A percentile compares a stretch with the other conserved stretches of the same genome.
Evolutionary conservation across 257 asterid genomes (phyloP).

Genomic region (Solanum lycopersicoides): DNA sequence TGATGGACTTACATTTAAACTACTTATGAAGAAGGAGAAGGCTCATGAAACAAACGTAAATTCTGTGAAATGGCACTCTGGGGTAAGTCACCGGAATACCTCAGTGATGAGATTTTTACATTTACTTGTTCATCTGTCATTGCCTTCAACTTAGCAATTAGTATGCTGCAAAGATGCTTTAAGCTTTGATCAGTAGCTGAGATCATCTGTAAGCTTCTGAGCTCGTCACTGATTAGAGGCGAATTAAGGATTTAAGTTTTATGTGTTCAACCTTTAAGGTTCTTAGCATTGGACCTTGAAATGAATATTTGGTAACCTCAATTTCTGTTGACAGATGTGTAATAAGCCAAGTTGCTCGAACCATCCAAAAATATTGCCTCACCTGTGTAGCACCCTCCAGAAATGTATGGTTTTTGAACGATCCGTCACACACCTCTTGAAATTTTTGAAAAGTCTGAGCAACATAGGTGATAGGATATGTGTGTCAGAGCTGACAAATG

Average conservation of each 20-base stretch:
- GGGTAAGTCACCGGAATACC: slow-evolving; percentile 29
- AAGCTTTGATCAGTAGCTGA: background rate
- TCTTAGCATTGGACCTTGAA: background rate
- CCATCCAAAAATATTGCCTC: background rate
- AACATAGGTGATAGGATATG: background rate
- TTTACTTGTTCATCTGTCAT: background rate
- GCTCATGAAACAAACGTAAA: slow-evolving; percentile 93
- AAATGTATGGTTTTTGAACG: background rate
- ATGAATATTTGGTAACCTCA: background rate
- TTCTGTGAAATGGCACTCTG: slow-evolving; percentile 70
- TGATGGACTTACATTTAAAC: slow-evolving; percentile 53
- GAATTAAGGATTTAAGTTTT: background rate
- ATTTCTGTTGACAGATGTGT: background rate
- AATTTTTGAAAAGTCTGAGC: background rate
- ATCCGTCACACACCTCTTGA: background rate
- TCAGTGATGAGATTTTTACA: background rate
- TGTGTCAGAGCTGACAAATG: background rate
- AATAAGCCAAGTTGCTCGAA: background rate
- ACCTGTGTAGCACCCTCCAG: background rate
- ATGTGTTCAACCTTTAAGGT: background rate
- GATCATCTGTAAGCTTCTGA: background rate
- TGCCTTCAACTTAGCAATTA: background rate
- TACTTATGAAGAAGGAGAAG: slow-evolving; percentile 55
- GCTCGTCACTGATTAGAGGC: background rate
- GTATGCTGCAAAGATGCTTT: background rate